These are phyloP conservation scores for Eutrema japonicum DNA, from an alignment of 345 rosid genomes.

Conservation along the genomic window DNA sequence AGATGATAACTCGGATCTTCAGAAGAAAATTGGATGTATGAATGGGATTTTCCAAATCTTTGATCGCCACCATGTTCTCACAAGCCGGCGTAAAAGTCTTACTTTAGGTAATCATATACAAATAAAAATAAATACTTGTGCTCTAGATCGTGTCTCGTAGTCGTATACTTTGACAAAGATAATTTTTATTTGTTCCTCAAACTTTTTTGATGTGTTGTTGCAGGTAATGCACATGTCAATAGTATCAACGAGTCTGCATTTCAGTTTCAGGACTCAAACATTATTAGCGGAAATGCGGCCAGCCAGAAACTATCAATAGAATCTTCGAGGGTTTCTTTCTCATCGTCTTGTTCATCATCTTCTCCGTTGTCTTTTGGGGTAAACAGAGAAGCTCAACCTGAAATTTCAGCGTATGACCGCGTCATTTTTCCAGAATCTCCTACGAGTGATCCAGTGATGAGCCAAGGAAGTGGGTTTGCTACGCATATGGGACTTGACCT, in stretches of 20 bases:
- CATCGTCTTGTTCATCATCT: slow-evolving; percentile 90
- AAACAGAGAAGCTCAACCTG: slow-evolving; percentile 57
- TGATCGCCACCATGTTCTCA: slow-evolving; percentile 66
- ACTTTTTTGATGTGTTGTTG: slow-evolving; percentile 26
- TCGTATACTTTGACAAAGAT: slow-evolving; percentile 27
- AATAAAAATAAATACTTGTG: neutral
- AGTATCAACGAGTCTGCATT: slow-evolving; percentile 47
- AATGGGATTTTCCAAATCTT: slow-evolving; percentile 86
- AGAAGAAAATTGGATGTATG: slow-evolving; percentile 95
- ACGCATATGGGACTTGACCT: slow-evolving; percentile 65
- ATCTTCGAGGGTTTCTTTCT: slow-evolving; percentile 76
- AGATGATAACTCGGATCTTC: slow-evolving; percentile 89
- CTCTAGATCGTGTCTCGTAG: slow-evolving; percentile 40
- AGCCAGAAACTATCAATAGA: slow-evolving; percentile 76
- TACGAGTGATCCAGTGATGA: slow-evolving; percentile 56
- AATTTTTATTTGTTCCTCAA: slow-evolving; percentile 1
- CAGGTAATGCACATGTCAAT: slow-evolving; percentile 61
- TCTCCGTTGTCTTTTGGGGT: slow-evolving; percentile 69
- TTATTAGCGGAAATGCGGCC: slow-evolving; percentile 37
- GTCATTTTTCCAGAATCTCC: slow-evolving; percentile 65
- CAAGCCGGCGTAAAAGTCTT: slow-evolving; percentile 65
- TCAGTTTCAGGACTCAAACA: slow-evolving; percentile 54
- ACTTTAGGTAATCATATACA: slow-evolving; percentile 55
- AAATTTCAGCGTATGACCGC: slow-evolving; percentile 55
- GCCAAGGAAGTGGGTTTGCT: slow-evolving; percentile 52